These are phyloP conservation scores for Pythium folliculosum DNA, from an alignment of 352 stramenopile genomes.

Conservation along the genomic window DNA sequence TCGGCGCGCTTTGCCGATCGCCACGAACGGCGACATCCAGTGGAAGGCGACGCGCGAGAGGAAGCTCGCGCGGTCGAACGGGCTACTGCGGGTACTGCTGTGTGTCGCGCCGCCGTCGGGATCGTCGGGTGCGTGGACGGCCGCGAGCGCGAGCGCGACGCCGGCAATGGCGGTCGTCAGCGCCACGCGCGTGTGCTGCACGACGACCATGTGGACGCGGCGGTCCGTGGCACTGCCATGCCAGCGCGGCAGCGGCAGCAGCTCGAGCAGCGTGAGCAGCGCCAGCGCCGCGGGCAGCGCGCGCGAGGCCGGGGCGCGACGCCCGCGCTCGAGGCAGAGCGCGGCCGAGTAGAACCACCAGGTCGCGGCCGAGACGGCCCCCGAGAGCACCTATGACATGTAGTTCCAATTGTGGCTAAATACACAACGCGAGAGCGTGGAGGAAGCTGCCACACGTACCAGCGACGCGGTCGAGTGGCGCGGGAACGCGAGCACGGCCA, in stretches of 20 bases:
- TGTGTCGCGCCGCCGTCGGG: not conserved
- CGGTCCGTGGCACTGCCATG: not conserved
- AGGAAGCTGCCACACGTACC: constrained; percentile 19
- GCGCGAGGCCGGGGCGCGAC: constrained; percentile 13
- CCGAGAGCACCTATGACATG: constrained; percentile 22
- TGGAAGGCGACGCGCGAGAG: constrained; percentile 65
- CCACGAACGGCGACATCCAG: constrained; percentile 73
- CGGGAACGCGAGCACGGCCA: constrained; percentile 29
- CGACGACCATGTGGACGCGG: constrained; percentile 13
- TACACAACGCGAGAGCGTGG: not conserved
- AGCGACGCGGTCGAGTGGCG: constrained; percentile 39
- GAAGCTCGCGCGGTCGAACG: constrained; percentile 55
- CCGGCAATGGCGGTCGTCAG: constrained; percentile 9
- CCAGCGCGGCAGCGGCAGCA: constrained; percentile 9
- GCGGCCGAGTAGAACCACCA: constrained; percentile 43
- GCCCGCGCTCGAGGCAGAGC: constrained; percentile 26
- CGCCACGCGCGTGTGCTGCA: constrained; percentile 13
- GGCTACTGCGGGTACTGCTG: not conserved
- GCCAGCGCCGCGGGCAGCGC: constrained; percentile 16
- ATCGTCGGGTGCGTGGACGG: not conserved
- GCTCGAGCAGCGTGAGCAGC: constrained; percentile 23
- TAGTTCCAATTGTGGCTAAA: too few relatives aligned
- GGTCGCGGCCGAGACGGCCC: constrained; percentile 24
- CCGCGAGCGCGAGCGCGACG: constrained; percentile 7
- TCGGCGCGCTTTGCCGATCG: constrained; percentile 46